Evolutionary conservation across 2,329 filamentous ascomycete genomes (phyloP), one percentile per base, ranked within the genome.

Genomic region (Pseudocercospora musae): DNA sequence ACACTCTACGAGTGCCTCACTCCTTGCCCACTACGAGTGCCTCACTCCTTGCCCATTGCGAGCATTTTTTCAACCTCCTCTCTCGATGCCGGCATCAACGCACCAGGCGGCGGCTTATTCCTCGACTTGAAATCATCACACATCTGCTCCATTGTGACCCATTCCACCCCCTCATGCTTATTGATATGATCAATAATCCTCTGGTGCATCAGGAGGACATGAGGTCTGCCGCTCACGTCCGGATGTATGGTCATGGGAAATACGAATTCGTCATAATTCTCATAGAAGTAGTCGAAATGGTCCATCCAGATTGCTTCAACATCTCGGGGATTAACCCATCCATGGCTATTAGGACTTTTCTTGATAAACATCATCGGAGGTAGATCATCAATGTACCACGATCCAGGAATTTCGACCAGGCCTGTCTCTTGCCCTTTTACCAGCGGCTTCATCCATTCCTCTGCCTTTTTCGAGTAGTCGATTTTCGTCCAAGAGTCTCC

Each of bases 171-270:
- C 61, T 84, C 81, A 58, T 84, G 81, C 63, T 81, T 79, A 68
- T 86, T 89, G 70, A 90, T 88, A 60, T 89, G 80, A 67, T 90
- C 86, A 62, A 90, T 89, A n/a, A 87, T 62, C 15, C 86, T 81
- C 74, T 90, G 87, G 67, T 90, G 88, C 88, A 90, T 90, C 3
- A 90, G 77, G 15, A 91, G 69, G 0, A 87, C 88, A 74, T 91
- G 89, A 0, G 88, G 89, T 6, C 87, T 79, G 0, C 89, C 89
- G 1, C 83, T 87, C 0, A 89, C 86, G 70, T 73, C 71, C 46
- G 89, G 89, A 73, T 91, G 89, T 46, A 90, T 87, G 0, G 88
- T 91, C 77, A 91, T 89, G 0, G 89, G 88, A 68, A 91, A 91
- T 57, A 90, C 82, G 65, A 91, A 91, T 69, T 90, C 87, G 69